Base-by-base conservation (phyloP, 305 asterid genomes). In the Fraxinus sp. region DNA sequence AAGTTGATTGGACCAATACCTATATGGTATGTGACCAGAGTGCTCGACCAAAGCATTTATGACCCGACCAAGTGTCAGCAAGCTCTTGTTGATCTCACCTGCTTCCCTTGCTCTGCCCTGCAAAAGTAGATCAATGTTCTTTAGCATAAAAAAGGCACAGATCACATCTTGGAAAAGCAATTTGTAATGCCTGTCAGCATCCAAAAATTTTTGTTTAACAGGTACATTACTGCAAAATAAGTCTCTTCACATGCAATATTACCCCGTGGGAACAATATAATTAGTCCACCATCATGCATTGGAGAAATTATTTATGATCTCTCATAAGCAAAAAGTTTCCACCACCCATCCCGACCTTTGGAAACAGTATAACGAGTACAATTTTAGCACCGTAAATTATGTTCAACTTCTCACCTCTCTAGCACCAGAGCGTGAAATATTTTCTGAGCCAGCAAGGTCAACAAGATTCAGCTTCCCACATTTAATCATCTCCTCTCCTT, bases 391-490 rank as follows among this genome's bases (percentile, higher is more conserved):
- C 10, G 11, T 3, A 20, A 35, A 14, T 55, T 41, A 76, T 16
- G 9, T 11, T 35, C 7, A 11, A 33, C 68, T 7, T 35, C 81
- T 77, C 74, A 91, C 93, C 93, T 94, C 97, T 90, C 91, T 85
- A 33, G 95, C 98, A 82, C 97, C 95, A 72, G 94, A 94, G 30
- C 97, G 91, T 44, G 95, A 85, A 26, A 94, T 92, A 82, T 94
- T 94, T 86, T 94, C 98, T 0, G 98, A 94, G 72, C 98, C 98
- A 80, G 98, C 98, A 81, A 94, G 95, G 64, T 94, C 97, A 9
- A 94, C 98, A 79, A 94, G 97, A 88, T 92, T 94, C 85, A 94
- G 85, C 83, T 84, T 94, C 52, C 98, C 98, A 84, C 95, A 91
- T 84, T 90, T 93, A 73, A 94, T 89, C 83, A 94, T 82, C 82